phyloP scores from a whole-genome alignment of 1,139 yeast genomes.

The Geotrichum siamense region DNA sequence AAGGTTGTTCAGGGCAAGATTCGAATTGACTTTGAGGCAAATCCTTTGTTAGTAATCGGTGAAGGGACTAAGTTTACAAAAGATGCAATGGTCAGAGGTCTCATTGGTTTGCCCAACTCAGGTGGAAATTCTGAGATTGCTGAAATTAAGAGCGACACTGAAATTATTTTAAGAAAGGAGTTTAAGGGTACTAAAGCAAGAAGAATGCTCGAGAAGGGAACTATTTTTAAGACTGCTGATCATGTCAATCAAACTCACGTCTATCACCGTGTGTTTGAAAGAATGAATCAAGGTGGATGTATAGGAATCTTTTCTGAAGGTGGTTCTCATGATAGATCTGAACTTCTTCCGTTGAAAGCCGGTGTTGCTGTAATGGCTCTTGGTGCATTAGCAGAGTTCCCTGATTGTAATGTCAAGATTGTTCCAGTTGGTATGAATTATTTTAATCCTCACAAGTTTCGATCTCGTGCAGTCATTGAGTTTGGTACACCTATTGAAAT shows the following conservation, averaged over 20 bases:
- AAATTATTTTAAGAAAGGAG: constrained; percentile 61
- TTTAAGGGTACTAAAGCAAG: constrained; percentile 50
- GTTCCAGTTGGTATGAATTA: constrained; percentile 98
- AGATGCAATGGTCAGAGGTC: constrained; percentile 61
- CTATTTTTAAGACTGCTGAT: constrained; percentile 64
- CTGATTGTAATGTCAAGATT: constrained; percentile 67
- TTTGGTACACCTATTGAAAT: constrained; percentile 86
- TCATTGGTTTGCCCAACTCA: constrained; percentile 71
- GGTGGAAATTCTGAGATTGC: constrained; percentile 71
- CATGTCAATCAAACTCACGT: constrained; percentile 81
- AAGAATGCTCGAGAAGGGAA: constrained; percentile 40
- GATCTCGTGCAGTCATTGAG: constrained; percentile 91
- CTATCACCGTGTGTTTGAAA: constrained; percentile 74
- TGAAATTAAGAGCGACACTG: constrained; percentile 66
- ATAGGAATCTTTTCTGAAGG: constrained; percentile 98
- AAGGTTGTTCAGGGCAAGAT: constrained; percentile 55
- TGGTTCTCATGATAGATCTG: constrained; percentile 93
- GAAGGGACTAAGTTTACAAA: constrained; percentile 57
- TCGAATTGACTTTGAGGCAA: constrained; percentile 38
- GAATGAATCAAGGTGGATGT: constrained; percentile 70
- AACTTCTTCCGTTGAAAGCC: constrained; percentile 82
- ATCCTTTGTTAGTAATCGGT: constrained; percentile 51
- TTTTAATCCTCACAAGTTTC: constrained; percentile 89
- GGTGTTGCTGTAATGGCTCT: constrained; percentile 98
- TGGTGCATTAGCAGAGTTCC: constrained; percentile 70